Conservation (phyloP, 2,329 filamentous ascomycete species). For the Trichoderma aggressivum region DNA sequence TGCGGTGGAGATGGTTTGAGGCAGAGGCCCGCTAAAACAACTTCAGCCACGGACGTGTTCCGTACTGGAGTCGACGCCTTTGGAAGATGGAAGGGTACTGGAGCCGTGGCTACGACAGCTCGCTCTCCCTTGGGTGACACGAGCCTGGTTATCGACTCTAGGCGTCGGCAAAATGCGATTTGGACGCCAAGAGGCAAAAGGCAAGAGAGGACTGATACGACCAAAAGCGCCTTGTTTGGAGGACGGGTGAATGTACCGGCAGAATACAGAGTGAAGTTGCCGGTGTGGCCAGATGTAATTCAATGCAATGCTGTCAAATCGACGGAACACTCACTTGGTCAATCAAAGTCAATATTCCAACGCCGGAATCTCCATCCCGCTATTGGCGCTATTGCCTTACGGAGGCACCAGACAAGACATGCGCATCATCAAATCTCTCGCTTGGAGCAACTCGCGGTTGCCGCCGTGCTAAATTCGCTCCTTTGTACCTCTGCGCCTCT, state of each 20-base stretch:
- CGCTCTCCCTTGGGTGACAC: too few species aligned
- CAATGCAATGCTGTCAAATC: not conserved
- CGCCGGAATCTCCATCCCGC: not conserved
- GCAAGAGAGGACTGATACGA: not conserved
- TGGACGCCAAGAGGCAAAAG: not conserved
- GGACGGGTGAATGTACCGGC: not conserved
- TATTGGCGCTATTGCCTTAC: not conserved
- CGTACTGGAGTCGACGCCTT: not conserved
- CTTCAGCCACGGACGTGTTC: not conserved
- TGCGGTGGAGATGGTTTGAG: not conserved
- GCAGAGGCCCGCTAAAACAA: not conserved
- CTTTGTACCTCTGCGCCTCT: not conserved
- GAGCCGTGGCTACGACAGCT: not conserved
- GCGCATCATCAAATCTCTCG: not conserved
- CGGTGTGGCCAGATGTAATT: not conserved
- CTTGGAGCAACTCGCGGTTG: not conserved
- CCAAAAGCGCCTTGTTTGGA: not conserved
- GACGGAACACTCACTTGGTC: not conserved
- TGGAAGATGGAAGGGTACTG: not conserved
- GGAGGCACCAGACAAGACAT: not conserved
- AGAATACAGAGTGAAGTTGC: not conserved
- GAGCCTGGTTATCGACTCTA: not conserved
- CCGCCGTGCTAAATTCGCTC: not conserved
- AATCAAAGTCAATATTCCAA: not conserved
- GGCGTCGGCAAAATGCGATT: not conserved